phyloP scores from a whole-genome alignment of 352 stramenopile genomes.

The Phytophthora hybrid region DNA sequence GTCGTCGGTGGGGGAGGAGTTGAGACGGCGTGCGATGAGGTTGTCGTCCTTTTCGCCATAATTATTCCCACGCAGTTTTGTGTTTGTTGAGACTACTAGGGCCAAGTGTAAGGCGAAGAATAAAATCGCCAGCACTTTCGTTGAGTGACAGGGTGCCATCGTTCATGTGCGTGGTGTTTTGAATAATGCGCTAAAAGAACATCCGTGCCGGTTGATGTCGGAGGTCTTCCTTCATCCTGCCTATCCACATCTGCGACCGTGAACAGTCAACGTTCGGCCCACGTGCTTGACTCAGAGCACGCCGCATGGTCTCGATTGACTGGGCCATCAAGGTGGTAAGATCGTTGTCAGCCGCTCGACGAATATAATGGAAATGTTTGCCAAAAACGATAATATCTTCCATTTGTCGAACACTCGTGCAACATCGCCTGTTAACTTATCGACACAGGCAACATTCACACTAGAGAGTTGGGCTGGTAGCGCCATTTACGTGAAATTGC shows the following conservation, averaged over 20 bases:
- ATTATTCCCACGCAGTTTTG: background rate
- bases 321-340: background rate
- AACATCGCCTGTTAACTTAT: no score
- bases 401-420: no score
- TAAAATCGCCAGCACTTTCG: background rate
- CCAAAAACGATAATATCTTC: no score
- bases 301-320: background rate
- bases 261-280: background rate
- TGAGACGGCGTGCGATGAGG: background rate
- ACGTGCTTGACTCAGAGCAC: background rate
- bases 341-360: background rate
- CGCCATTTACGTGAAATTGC: no score
- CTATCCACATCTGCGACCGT: background rate
- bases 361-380: no score
- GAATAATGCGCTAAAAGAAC: background rate
- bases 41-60: background rate
- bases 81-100: background rate
- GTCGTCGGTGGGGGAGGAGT: constrained; percentile 14
- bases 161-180: background rate
- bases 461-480: no score
- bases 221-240: background rate
- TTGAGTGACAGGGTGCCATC: background rate
- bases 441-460: no score
- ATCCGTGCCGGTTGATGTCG: background rate
- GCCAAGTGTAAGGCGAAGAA: background rate